A percentile compares a stretch with the other conserved stretches of the same genome.
These are phyloP conservation scores for Lolium perenne DNA, from an alignment of 176 grass and related monocot genomes.

Conservation along the genomic window DNA sequence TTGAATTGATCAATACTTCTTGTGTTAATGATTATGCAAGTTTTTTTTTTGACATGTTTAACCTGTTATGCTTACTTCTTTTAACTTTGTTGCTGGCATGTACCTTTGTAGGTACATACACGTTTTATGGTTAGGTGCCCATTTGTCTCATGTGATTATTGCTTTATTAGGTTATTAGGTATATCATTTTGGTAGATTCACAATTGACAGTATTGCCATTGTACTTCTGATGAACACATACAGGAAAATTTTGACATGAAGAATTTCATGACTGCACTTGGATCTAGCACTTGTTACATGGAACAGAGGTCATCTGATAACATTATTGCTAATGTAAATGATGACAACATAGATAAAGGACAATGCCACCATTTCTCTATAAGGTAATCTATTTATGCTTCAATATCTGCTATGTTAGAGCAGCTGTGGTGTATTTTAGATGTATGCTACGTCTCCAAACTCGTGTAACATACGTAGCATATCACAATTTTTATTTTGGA, in stretches of 20 bases:
- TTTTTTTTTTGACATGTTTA: neutral
- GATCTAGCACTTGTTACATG: neutral
- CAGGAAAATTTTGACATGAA: neutral
- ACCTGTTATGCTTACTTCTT: neutral
- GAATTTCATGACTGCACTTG: neutral
- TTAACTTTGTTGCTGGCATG: neutral
- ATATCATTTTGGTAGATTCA: neutral
- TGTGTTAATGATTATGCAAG: neutral
- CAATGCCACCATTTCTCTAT: constrained; percentile 6
- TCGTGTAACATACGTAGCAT: neutral
- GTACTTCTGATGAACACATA: neutral
- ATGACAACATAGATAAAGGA: neutral
- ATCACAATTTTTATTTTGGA: neutral
- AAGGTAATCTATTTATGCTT: constrained; percentile 1
- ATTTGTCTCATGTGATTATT: neutral
- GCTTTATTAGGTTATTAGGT: neutral
- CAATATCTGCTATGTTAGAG: neutral
- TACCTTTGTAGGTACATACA: neutral
- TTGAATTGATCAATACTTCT: neutral
- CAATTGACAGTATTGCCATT: neutral
- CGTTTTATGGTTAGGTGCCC: neutral
- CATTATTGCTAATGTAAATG: neutral
- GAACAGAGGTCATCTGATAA: neutral
- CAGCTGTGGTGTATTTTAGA: neutral
- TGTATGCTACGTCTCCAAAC: neutral